A percentile compares a stretch with the other conserved stretches of the same genome.
Conservation (phyloP, 1,139 yeast species). For the Arxiozyma slooffiae region DNA sequence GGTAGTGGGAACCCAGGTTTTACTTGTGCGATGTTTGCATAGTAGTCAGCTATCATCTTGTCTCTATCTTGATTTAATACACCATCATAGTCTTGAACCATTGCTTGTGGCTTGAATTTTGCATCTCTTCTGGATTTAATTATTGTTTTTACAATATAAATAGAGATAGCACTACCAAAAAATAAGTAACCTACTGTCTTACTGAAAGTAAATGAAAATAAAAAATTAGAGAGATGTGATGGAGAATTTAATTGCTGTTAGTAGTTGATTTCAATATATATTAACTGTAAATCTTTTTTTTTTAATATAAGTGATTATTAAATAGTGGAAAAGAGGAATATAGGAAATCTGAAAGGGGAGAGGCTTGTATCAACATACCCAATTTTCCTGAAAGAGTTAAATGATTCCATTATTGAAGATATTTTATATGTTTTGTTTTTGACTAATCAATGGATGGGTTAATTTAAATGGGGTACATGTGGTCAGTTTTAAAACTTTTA, state of each 20-base stretch:
- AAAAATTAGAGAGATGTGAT: neutral
- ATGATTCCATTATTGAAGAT: conserved; percentile 6
- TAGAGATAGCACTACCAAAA: conserved; percentile 20
- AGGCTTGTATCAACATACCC: conserved; percentile 19
- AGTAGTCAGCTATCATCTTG: conserved; percentile 13
- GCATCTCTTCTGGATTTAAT: conserved; percentile 22
- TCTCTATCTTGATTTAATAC: neutral
- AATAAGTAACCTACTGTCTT: conserved; percentile 20
- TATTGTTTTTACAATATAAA: conserved; percentile 20
- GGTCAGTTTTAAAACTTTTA: no score
- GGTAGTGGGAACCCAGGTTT: conserved; percentile 38
- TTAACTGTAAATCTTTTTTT: neutral
- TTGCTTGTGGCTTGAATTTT: conserved; percentile 21
- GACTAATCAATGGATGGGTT: no score
- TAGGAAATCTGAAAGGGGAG: neutral
- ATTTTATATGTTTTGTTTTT: neutral
- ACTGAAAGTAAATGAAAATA: conserved; percentile 5
- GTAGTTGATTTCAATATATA: neutral
- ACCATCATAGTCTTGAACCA: conserved; percentile 7
- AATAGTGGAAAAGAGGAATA: neutral
- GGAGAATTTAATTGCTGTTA: neutral
- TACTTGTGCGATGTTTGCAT: conserved; percentile 31
- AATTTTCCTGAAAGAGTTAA: conserved; percentile 18
- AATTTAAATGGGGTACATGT: no score
- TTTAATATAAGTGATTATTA: neutral